Evolutionary conservation across 306 rosid species (phyloP).

Genomic region (Senna tora): DNA sequence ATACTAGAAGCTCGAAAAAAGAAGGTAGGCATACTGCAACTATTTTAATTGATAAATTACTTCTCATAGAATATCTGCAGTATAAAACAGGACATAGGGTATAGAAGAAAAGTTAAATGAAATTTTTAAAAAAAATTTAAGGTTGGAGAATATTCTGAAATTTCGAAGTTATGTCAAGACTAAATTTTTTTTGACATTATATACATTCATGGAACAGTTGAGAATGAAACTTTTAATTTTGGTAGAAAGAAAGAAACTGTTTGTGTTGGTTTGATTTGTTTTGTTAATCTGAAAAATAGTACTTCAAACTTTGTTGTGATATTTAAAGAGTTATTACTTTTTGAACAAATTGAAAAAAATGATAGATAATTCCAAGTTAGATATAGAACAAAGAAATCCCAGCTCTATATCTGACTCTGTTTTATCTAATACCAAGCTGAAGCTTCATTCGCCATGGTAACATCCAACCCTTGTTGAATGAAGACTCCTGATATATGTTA

Average conservation of each 20-base stretch:
- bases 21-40: constrained; percentile 57
- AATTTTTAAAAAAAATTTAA: no score
- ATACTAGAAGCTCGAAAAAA: constrained; percentile 65
- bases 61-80: constrained; percentile 13
- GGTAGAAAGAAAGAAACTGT: background rate
- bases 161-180: background rate
- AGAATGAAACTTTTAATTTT: background rate
- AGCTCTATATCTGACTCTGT: background rate
- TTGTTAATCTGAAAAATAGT: background rate
- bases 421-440: constrained; percentile 10
- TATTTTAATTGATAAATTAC: constrained; percentile 5
- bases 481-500: constrained; percentile 14
- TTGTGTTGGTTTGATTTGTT: constrained; percentile 4
- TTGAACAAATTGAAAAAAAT: constrained; percentile 3
- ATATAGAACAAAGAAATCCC: background rate
- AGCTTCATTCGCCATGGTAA: constrained; percentile 5
- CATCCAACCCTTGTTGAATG: background rate
- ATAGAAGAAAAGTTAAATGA: background rate
- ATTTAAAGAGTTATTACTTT: background rate
- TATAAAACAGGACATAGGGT: background rate
- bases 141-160: constrained; percentile 8
- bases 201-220: constrained; percentile 5
- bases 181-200: constrained; percentile 18
- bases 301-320: background rate
- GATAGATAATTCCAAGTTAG: background rate